Evolutionary conservation across 148 eudicot species (phyloP).

Genomic region (Chenopodium berlandieri): DNA sequence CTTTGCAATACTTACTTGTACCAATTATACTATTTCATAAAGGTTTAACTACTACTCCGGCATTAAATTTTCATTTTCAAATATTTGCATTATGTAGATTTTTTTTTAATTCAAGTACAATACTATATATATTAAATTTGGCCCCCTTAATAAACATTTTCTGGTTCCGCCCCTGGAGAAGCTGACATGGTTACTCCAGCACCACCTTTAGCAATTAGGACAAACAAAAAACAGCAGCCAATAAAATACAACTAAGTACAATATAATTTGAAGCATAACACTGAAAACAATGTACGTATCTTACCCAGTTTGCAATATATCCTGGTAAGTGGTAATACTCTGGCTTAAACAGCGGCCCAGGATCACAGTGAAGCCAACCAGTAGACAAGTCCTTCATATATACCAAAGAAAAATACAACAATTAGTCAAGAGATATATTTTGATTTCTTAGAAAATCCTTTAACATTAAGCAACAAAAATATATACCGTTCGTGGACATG

Average conservation of each 20-base stretch:
- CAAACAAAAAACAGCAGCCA: not conserved
- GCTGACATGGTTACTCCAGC: not conserved
- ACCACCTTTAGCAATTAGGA: not conserved
- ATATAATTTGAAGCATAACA: not conserved
- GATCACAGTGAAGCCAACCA: constrained; percentile 98
- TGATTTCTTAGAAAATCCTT: constrained; percentile 6
- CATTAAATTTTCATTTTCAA: too few species aligned
- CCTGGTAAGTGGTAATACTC: constrained; percentile 58
- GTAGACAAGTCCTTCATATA: constrained; percentile 75
- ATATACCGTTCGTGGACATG: constrained; percentile 91
- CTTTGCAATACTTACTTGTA: too few species aligned
- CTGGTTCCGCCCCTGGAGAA: not conserved
- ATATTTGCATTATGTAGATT: too few species aligned
- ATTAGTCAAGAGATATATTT: not conserved
- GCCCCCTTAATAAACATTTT: too few species aligned
- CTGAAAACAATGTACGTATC: constrained; percentile 10
- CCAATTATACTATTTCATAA: too few species aligned
- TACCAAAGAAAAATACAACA: not conserved
- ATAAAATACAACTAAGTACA: not conserved
- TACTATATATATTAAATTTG: too few species aligned
- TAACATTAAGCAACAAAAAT: not conserved
- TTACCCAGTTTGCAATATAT: constrained; percentile 77
- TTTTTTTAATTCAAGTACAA: too few species aligned
- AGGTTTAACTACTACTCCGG: too few species aligned
- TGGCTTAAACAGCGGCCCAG: constrained; percentile 75